These are phyloP conservation scores for Yamadazyma mexicana DNA, from an alignment of 1,139 yeast species.

Conservation along the genomic window DNA sequence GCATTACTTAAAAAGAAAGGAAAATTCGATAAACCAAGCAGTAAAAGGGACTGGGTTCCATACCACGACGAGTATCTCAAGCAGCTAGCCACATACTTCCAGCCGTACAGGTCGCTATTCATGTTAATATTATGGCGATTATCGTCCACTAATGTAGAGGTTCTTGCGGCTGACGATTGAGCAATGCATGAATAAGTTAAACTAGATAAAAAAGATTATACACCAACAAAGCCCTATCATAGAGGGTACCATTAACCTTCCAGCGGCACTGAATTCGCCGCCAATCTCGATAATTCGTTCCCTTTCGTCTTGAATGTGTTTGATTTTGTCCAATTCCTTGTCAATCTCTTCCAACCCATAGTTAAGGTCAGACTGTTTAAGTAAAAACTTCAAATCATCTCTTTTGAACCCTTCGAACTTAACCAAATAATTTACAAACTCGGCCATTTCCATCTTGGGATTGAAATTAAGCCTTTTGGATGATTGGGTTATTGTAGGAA, in stretches of 20 bases:
- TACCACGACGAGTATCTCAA: conserved; percentile 59
- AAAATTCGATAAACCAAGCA: conserved; percentile 40
- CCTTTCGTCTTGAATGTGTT: conserved; percentile 17
- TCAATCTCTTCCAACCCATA: conserved; percentile 42
- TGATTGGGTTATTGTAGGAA: not conserved
- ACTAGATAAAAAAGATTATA: too few species aligned
- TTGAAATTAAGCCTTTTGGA: conserved; percentile 3
- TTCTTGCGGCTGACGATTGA: conserved; percentile 26
- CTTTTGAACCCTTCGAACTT: conserved; percentile 30
- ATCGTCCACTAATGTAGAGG: conserved; percentile 58
- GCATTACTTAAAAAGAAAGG: conserved; percentile 32
- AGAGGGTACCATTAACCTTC: not conserved
- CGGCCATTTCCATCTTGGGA: conserved; percentile 20
- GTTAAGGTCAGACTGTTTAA: conserved; percentile 24
- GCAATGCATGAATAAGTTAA: too few species aligned
- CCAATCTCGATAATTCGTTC: conserved; percentile 31
- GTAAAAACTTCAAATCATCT: conserved; percentile 29
- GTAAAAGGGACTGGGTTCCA: conserved; percentile 58
- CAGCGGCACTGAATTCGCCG: conserved; percentile 24
- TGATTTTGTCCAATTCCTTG: conserved; percentile 32
- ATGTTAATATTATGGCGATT: conserved; percentile 79
- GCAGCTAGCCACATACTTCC: conserved; percentile 55
- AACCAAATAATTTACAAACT: conserved; percentile 29
- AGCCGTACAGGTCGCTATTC: conserved; percentile 68
- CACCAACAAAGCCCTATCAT: too few species aligned